Evolutionary conservation across 108 stramenopile species (phyloP), one percentile per base, ranked within the genome.

Genomic region (Aureococcus anophagefferens): DNA sequence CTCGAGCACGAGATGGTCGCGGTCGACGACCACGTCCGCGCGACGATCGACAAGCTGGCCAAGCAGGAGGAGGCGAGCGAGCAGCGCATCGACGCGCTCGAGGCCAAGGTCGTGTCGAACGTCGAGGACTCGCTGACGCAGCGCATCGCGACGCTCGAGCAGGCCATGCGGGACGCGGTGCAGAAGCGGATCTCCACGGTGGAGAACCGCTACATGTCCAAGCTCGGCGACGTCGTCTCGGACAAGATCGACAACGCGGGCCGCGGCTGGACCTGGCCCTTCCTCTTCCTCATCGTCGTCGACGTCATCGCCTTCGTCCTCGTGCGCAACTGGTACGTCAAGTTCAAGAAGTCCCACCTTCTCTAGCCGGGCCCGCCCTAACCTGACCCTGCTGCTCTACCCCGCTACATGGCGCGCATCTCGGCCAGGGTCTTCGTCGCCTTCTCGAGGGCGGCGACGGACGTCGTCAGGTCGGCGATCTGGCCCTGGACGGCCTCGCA

Each of bases 1-100:
- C 45, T 79, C n/a, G 79, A 79, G 76, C 79, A 79, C 72, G 63
- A 79, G 46, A 29, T 79, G 32, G 68, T 59, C 35, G 33, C 28
- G 34, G 63, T 74, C 44, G 21, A 72, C 33, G 71, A 72, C 35
- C 33, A 65, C 30, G 72, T 79, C 33, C 34, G 68, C 67, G 40
- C 64, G 64, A 79, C 75, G 33, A 46, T 79, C 36, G 46, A 63
- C 16, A 72, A 76, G 79, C 79, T 79, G 11, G 33, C 71, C 62
- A 30, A 67, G 59, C 62, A 76, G 75, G 79, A 79, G 72, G 71
- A 65, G 45, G 28, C 32, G 30, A 21, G 31, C 25, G 72, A 78
- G 77, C 64, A 44, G 31, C 68, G 77, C 29, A 71, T 71, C 63
- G 63, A 71, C 63, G 31, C 32, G 32, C 30, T 64, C 46, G 63